A percentile compares a stretch with the other conserved stretches of the same genome.
These are phyloP conservation scores for Phlegmacium glaucopus DNA, from an alignment of 768 basidiomycete genomes.

Conservation along the genomic window DNA sequence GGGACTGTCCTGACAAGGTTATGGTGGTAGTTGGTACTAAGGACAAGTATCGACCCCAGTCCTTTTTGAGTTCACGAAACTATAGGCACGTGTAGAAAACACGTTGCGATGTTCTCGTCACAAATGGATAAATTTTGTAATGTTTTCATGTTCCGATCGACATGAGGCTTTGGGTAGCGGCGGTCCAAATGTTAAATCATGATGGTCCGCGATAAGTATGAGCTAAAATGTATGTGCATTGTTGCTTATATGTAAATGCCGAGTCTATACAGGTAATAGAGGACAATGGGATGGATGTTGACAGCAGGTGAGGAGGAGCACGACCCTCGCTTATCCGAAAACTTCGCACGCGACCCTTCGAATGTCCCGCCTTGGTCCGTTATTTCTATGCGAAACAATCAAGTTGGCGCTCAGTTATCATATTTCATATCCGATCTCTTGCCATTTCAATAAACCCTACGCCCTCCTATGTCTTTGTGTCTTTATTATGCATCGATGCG, in stretches of 20 bases:
- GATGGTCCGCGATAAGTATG: background rate
- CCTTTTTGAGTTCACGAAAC: constrained; percentile 24
- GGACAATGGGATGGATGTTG: background rate
- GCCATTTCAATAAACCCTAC: too few species aligned
- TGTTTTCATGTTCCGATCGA: constrained; percentile 7
- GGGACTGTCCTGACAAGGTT: constrained; percentile 8
- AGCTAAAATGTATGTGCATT: background rate
- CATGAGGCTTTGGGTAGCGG: constrained; percentile 16
- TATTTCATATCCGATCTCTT: too few species aligned
- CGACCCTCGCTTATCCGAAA: too few species aligned
- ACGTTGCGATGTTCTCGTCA: constrained; percentile 19
- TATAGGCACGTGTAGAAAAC: constrained; percentile 26
- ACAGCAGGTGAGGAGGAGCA: too few species aligned
- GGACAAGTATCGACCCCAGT: too few species aligned
- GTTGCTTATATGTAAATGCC: background rate
- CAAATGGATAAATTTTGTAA: background rate
- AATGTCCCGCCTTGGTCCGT: too few species aligned
- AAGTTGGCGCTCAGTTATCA: too few species aligned
- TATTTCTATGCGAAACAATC: too few species aligned
- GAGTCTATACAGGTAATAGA: background rate
- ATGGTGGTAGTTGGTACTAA: constrained; percentile 25
- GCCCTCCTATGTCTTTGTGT: too few species aligned
- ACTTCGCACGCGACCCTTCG: too few species aligned
- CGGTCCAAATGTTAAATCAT: background rate
- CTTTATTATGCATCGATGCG: too few species aligned